These are phyloP conservation scores for Irpex sp. DNA, from an alignment of 1,284 basidiomycete species.

Conservation along the genomic window DNA sequence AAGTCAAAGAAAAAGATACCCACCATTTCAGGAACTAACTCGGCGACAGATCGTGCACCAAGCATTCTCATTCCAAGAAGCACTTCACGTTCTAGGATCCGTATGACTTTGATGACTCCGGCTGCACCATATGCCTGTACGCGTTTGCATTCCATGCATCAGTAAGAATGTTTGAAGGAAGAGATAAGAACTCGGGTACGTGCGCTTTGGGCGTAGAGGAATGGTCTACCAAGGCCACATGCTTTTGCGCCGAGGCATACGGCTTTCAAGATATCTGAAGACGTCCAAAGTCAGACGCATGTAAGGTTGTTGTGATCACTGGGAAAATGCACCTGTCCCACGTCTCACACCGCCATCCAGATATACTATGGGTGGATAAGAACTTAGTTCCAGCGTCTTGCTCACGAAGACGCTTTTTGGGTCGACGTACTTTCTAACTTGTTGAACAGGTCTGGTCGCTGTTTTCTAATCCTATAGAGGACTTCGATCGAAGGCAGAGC, in stretches of 20 bases:
- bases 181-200: constrained; percentile 19
- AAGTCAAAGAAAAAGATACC: constrained; percentile 14
- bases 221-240: constrained; percentile 86
- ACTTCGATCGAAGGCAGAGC: constrained; percentile 75
- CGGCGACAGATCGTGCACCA: constrained; percentile 67
- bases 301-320: not conserved
- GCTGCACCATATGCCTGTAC: constrained; percentile 75
- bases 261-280: constrained; percentile 82
- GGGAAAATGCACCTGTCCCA: constrained; percentile 60
- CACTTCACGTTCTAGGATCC: constrained; percentile 81
- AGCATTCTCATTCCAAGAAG: constrained; percentile 75
- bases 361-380: constrained; percentile 52
- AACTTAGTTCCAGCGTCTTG: not conserved
- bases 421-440: constrained; percentile 56
- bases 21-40: constrained; percentile 82
- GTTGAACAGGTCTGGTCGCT: constrained; percentile 74
- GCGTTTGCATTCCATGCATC: not conserved
- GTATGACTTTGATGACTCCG: constrained; percentile 74
- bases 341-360: constrained; percentile 86
- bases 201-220: constrained; percentile 89
- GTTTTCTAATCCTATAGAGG: constrained; percentile 67
- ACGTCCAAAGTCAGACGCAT: not conserved
- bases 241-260: constrained; percentile 88
- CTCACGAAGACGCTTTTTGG: not conserved
- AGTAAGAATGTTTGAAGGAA: not conserved